Conservation (phyloP, 306 rosid species). For the Rosa lucieae region DNA sequence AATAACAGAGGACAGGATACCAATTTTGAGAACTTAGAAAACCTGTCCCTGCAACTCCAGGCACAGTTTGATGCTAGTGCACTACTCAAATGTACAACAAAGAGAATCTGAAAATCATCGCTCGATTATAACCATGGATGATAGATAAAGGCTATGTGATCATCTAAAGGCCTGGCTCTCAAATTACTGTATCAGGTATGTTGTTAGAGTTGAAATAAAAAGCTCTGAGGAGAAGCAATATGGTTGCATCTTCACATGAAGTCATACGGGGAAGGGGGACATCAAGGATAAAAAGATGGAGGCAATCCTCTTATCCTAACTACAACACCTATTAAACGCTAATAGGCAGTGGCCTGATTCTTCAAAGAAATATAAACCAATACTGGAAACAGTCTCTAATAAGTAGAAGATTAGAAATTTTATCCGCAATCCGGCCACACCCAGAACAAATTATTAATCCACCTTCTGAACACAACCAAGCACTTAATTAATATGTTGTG, state of each 20-base stretch:
- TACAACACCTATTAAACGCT: too few species aligned
- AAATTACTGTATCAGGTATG: not conserved
- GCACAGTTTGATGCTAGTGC: not conserved
- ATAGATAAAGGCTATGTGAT: not conserved
- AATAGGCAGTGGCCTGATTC: not conserved
- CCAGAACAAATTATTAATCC: not conserved
- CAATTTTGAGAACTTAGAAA: not conserved
- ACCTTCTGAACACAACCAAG: not conserved
- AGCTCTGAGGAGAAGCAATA: not conserved
- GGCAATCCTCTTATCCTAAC: not conserved
- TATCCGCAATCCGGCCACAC: not conserved
- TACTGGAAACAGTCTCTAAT: not conserved
- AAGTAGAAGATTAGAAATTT: not conserved
- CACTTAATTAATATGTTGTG: not conserved
- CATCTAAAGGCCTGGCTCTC: not conserved
- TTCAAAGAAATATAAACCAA: not conserved
- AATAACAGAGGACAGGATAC: not conserved
- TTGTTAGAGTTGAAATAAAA: not conserved
- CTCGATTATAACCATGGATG: not conserved
- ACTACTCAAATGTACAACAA: not conserved
- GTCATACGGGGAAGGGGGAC: not conserved
- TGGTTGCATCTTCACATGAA: not conserved
- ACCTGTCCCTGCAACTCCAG: not conserved
- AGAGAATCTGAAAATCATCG: not conserved
- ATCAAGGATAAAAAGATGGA: not conserved